Conservation (phyloP, 2,329 filamentous ascomycete species). For the Stachybotrys chartarum region DNA sequence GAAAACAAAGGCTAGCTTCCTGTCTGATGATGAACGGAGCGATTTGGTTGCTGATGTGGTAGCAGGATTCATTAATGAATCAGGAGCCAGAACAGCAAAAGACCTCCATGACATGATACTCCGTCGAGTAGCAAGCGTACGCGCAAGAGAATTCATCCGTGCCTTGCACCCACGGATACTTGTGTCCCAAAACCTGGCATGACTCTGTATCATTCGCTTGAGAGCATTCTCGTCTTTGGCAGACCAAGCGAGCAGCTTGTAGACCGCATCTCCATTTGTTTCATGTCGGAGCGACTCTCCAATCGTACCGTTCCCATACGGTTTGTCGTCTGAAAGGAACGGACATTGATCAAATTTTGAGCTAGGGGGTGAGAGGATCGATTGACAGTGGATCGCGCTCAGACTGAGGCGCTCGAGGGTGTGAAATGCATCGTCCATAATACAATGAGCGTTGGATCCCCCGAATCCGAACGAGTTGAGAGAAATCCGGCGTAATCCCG, state of each 20-base stretch:
- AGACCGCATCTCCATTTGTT: neutral
- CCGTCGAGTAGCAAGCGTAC: neutral
- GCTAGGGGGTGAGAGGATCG: neutral
- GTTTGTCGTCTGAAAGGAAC: neutral
- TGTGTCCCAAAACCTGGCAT: neutral
- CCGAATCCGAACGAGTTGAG: conserved; percentile 42
- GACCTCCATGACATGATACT: neutral
- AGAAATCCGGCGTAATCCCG: conserved; percentile 5
- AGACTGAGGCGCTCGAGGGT: neutral
- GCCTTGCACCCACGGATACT: neutral
- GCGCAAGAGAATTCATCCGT: neutral
- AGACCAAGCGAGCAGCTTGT: neutral
- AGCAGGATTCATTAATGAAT: neutral
- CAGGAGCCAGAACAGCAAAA: neutral
- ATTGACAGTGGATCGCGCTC: neutral
- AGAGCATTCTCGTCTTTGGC: neutral
- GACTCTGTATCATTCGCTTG: neutral
- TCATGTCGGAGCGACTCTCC: neutral
- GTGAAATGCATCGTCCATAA: conserved; percentile 20
- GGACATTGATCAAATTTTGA: neutral
- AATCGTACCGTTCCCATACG: neutral
- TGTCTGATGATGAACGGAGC: neutral
- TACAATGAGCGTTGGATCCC: conserved; percentile 33
- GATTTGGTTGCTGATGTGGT: neutral
- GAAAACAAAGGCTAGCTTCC: conserved; percentile 8